Evolutionary conservation across 73 alveolate genomes (phyloP).

Genomic region (Symbiodinium natans): DNA sequence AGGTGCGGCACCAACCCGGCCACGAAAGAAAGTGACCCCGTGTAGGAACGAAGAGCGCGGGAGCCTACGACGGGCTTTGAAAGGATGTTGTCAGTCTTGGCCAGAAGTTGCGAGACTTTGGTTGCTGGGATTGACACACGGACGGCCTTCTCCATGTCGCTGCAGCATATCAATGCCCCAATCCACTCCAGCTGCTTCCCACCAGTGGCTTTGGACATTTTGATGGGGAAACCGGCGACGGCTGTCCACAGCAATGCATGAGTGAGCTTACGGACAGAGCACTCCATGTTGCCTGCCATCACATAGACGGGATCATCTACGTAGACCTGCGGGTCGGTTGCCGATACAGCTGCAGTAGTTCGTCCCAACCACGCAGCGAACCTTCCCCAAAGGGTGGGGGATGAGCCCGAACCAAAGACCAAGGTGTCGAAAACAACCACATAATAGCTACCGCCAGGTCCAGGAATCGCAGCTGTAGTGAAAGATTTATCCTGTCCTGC

Average conservation of each 20-base stretch:
- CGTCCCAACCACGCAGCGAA: constrained; percentile 33
- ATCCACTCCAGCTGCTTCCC: constrained; percentile 22
- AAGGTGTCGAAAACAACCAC: constrained; percentile 22
- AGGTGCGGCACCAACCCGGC: constrained; percentile 21
- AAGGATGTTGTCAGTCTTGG: not conserved
- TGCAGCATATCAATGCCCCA: not conserved
- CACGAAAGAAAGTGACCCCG: not conserved
- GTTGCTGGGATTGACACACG: not conserved
- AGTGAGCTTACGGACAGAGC: not conserved
- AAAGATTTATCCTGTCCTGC: constrained; percentile 3
- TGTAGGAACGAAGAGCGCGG: not conserved
- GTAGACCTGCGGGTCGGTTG: not conserved
- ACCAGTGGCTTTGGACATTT: not conserved
- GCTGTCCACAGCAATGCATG: not conserved
- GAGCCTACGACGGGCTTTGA: not conserved
- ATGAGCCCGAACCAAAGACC: constrained; percentile 17
- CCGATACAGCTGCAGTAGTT: not conserved
- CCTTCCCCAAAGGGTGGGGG: constrained; percentile 48
- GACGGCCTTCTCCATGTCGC: not conserved
- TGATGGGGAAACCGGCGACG: not conserved
- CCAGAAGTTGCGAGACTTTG: not conserved
- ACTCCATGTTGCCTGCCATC: not conserved
- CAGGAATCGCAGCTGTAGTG: not conserved
- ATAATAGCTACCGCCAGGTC: not conserved
- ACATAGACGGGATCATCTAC: constrained; percentile 27